Evolutionary conservation across 495 filamentous ascomycete genomes (phyloP), one percentile per base, ranked within the genome.

Genomic region (Podospora pseudoanserina): DNA sequence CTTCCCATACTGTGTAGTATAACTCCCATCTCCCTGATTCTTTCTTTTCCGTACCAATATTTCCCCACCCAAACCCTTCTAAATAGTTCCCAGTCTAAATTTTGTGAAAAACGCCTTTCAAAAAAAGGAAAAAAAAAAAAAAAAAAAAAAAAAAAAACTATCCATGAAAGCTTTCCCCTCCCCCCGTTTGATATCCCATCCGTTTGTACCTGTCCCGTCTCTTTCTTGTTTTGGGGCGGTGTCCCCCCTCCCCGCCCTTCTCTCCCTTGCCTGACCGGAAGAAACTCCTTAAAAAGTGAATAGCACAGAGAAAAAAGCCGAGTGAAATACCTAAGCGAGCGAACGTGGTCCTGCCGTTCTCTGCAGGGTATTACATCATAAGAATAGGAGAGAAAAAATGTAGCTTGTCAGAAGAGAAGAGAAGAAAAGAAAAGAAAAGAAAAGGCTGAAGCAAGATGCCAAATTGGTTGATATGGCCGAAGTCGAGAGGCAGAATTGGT

Each of bases 311-410:
- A 30, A 19, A 56, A 62, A 70, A 39, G 19, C 16, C 18, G 57
- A 62, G 9, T 63, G n/a, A 62, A 67, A 64, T 58, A 63, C 20
- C 13, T 5, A 13, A 23, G n/a, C 9, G 59, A 68, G 66, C 30
- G 56, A 60, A 63, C 55, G 67, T 61, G 58, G 20, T 62, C 58
- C 67, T 69, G 67, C 63, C 39, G 57, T 65, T 53, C 20, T 20
- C 5, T 49, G 39, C 39, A 49, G 39, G 39, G 9, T 49, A 49
- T 49, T 49, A 49, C 39, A 49, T 49, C 9, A 49, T 23, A 49
- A 13, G 13, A 49, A 4, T 20, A 18, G 16, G 5, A 54, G 55
- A 63, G 20, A 19, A 16, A 57, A 7, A 23, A 56, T 61, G 67
- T 65, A 53, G 9, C 20, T 30, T 16, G 63, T 20, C 6, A 58